Evolutionary conservation across 2,329 filamentous ascomycete species (phyloP).

Genomic region (Achaetomium macrosporum): DNA sequence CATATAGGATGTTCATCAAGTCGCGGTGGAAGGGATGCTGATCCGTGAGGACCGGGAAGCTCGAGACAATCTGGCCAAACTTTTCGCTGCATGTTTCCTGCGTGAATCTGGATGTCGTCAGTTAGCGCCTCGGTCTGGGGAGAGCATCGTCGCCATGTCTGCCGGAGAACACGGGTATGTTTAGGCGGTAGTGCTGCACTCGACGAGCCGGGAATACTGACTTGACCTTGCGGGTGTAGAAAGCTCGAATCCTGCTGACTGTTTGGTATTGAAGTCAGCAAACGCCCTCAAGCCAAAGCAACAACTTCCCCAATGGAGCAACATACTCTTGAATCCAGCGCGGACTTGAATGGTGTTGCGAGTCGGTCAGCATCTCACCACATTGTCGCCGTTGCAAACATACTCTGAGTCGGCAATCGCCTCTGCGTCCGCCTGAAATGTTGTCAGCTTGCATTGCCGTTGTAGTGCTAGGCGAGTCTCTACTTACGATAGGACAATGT

Average conservation of each 20-base stretch:
- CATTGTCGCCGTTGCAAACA: conserved; percentile 5
- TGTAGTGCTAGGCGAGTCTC: neutral
- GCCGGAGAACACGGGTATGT: neutral
- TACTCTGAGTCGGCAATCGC: conserved; percentile 77
- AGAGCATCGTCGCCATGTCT: neutral
- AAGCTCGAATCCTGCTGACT: conserved; percentile 78
- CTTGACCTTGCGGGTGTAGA: conserved; percentile 98
- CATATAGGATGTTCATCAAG: conserved; percentile 95
- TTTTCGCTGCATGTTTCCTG: conserved; percentile 90
- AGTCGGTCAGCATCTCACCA: conserved; percentile 15
- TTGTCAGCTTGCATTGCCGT: conserved; percentile 6
- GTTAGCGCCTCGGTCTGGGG: conserved; percentile 10
- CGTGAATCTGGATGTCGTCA: conserved; percentile 56
- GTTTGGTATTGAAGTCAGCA: conserved; percentile 33
- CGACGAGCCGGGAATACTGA: conserved; percentile 10
- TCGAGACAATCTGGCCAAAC: conserved; percentile 81
- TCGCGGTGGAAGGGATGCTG: conserved; percentile 51
- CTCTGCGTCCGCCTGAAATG: conserved; percentile 72
- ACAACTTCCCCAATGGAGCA: neutral
- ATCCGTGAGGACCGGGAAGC: conserved; percentile 86
- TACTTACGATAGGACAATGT: conserved; percentile 68
- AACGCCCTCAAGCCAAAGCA: neutral
- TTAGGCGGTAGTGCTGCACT: neutral
- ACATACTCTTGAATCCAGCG: conserved; percentile 69
- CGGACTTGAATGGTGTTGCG: conserved; percentile 46